Base-by-base conservation (phyloP, 2,329 filamentous ascomycete species). In the Rhynchosporium secalis region DNA sequence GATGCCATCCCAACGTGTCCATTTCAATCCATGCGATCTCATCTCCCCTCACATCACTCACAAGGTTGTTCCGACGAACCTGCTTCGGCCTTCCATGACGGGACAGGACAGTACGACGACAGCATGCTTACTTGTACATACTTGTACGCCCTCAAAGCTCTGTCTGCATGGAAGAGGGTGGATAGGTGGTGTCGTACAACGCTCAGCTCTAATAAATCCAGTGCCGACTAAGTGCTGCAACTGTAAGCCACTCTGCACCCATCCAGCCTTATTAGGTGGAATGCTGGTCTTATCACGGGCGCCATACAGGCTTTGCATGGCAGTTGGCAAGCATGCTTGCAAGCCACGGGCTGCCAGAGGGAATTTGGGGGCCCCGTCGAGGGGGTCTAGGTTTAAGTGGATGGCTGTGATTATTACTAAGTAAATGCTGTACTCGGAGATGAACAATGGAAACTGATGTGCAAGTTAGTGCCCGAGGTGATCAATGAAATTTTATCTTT, bases 371-470 rank as follows among this genome's bases (percentile, higher is more conserved):
- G 26, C n/a, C 15, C 40, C 9, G 41, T 40, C 7, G 12, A 26
- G 5, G 36, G 31, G 13, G 48, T 28, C n/a, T 20, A 58, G 8
- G 28, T 33, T 57, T 29, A 41, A 28, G 29, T 49, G 54, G 41
- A 40, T 36, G 45, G 29, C 26, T 58, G 45, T 52, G 41, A 41
- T 56, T 26, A 46, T 29, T 58, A n/a, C 20, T 48, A 3, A 45
- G 28, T 57, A 20, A 13, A n/a, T 33, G 8, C 49, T 54, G 47
- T 26, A 47, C 56, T 62, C 66, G 64, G 66, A 66, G 43, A 67
- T 67, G 66, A 67, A 63, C 36, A 40, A 43, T 62, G 62, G 47
- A 60, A 29, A 52, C 26, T 57, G 5, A n/a, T 20, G 15, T 28
- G n/a, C 9, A 33, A 33, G 28, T 31, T 6, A 29, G 33, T 60